These are phyloP conservation scores for Cryptosporidium sp. DNA, from an alignment of 169 alveolate genomes.

Conservation along the genomic window DNA sequence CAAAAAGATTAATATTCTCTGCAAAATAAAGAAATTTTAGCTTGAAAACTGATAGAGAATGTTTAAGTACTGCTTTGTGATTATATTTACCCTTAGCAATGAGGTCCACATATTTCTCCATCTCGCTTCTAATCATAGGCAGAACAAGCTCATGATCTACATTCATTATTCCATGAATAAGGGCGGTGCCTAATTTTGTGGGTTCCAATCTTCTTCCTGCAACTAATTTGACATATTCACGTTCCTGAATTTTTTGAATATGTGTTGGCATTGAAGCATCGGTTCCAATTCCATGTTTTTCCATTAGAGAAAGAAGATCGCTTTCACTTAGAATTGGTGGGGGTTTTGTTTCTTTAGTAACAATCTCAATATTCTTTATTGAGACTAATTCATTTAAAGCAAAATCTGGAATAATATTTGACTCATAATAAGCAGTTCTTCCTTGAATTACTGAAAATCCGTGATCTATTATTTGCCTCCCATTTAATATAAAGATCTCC, in stretches of 20 bases:
- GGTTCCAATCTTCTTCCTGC: conserved; percentile 92
- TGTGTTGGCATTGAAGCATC: conserved; percentile 99
- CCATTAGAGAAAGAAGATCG: conserved; percentile 95
- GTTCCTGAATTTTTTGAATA: conserved; percentile 95
- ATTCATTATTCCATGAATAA: conserved; percentile 90
- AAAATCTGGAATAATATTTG: conserved; percentile 78
- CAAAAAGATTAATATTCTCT: conserved; percentile 81
- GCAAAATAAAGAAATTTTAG: conserved; percentile 86
- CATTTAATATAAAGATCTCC: conserved; percentile 84
- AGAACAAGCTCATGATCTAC: conserved; percentile 91
- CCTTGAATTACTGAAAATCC: conserved; percentile 89
- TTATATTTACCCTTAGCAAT: conserved; percentile 92
- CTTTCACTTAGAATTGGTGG: conserved; percentile 97
- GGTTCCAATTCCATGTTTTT: conserved; percentile 96
- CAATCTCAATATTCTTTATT: conserved; percentile 21
- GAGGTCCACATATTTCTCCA: conserved; percentile 90
- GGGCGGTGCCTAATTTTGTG: conserved; percentile 92
- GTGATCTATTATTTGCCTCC: conserved; percentile 82
- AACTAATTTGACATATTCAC: conserved; percentile 93
- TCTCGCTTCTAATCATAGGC: conserved; percentile 92
- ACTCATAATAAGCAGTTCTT: conserved; percentile 72
- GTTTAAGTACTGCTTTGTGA: conserved; percentile 84
- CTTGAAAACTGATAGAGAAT: conserved; percentile 88
- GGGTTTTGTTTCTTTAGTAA: conserved; percentile 87
- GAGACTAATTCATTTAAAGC: background rate